Base-by-base conservation (phyloP, 352 stramenopile genomes). In the Phytophthora melonis region DNA sequence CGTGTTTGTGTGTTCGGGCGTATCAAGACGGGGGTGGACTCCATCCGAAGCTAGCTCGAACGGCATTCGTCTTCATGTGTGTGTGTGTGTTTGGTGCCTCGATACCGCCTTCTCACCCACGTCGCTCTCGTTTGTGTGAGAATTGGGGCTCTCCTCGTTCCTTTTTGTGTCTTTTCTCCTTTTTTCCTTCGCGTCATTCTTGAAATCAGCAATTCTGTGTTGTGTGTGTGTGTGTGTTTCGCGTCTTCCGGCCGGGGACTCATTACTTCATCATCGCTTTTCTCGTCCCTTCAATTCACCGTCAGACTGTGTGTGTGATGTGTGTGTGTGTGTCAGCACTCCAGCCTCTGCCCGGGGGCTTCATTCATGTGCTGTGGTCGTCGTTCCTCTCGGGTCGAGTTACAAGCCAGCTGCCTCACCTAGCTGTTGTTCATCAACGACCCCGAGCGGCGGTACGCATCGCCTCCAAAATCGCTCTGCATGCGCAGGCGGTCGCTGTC, bases 381-480 rank as follows among this genome's bases (percentile, higher is more conserved):
- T 34, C 45, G 14, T 54, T 59, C 21, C 19, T 64, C 41, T 66
- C 36, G 54, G 21, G 36, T 45, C 47, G 66, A 43, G 27, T 25
- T 25, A 25, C 23, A 25, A 25, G 23, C 23, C 23, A 25, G 1
- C 23, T 25, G 23, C 23, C 23, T 23, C 54, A 68, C 74, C 57
- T 83, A 81, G 52, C 77, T 75, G 65, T 86, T 89, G 69, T 87
- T 84, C 57, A 88, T 62, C 63, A 90, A 68, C 53, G 81, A 86
- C 25, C 81, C 63, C 0, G 81, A 73, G 30, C 75, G 79, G 23
- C 75, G 80, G 23, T 87, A 92, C 11, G 75, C 53, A 13, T 79
- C 75, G n/a, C 76, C 66, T 30, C 73, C 66, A 62, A 88, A 87
- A 34, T 73, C 66, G 23, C 32, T 66, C 50, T 68, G 72, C 57